Evolutionary conservation across 495 filamentous ascomycete genomes (phyloP).

Genomic region (Xylaria scruposa): DNA sequence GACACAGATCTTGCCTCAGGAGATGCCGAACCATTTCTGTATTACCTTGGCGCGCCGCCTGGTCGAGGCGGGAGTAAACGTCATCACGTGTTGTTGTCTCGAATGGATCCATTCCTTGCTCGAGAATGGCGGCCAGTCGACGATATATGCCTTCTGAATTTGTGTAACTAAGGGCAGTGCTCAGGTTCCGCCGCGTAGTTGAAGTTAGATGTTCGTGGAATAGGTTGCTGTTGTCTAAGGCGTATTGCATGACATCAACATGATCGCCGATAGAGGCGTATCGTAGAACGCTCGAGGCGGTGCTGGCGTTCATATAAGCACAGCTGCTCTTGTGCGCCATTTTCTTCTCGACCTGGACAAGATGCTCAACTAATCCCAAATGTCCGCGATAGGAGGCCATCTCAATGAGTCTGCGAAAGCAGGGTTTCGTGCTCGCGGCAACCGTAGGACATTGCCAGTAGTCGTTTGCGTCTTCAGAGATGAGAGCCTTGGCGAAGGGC

Average conservation of each 20-base stretch:
- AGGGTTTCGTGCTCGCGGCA: slow-evolving; percentile 26
- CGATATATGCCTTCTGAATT: slow-evolving; percentile 11
- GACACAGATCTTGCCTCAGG: slow-evolving; percentile 20
- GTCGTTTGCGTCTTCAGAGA: slow-evolving; percentile 25
- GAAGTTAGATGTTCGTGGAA: slow-evolving; percentile 13
- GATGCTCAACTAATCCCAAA: slow-evolving; percentile 23
- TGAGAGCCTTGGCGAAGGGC: slow-evolving; percentile 29
- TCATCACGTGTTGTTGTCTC: slow-evolving; percentile 19
- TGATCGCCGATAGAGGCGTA: slow-evolving; percentile 20
- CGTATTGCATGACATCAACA: slow-evolving; percentile 19
- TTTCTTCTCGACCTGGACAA: slow-evolving; percentile 23
- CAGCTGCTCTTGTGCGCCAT: slow-evolving; percentile 17
- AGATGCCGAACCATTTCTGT: slow-evolving; percentile 28
- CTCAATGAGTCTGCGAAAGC: slow-evolving; percentile 25
- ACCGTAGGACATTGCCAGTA: slow-evolving; percentile 30
- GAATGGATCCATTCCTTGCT: slow-evolving; percentile 17
- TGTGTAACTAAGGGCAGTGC: slow-evolving; percentile 21
- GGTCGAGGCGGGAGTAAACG: slow-evolving; percentile 25
- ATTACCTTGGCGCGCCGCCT: slow-evolving; percentile 24
- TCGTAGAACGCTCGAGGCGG: slow-evolving; percentile 22
- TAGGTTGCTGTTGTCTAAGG: slow-evolving; percentile 27
- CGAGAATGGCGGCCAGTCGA: slow-evolving; percentile 16
- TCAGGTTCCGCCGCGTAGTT: slow-evolving; percentile 23
- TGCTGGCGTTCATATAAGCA: slow-evolving; percentile 24
- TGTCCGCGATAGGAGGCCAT: slow-evolving; percentile 28